phyloP scores from a whole-genome alignment of 2,329 filamentous ascomycete species.

The Penicillium sp. region DNA sequence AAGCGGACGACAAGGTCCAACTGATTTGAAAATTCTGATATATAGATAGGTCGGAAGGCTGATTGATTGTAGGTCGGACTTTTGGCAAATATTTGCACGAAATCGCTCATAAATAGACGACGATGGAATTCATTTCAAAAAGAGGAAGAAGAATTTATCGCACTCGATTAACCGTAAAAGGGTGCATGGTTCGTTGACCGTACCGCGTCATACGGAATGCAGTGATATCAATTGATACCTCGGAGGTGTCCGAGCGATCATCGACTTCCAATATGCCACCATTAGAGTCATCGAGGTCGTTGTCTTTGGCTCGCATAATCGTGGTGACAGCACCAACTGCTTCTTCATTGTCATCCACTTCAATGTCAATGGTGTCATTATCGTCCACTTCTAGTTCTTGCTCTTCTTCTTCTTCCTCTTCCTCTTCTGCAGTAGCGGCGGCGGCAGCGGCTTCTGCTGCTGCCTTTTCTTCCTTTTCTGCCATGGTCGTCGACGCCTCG shows the following conservation, averaged over 20 bases:
- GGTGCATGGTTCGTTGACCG: slow-evolving; percentile 11
- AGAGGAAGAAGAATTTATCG: not conserved
- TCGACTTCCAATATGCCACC: slow-evolving; percentile 28
- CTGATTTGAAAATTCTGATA: not conserved
- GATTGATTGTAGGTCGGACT: not conserved
- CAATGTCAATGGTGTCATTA: not conserved
- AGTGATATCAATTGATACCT: slow-evolving; percentile 32
- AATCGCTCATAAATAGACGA: not conserved
- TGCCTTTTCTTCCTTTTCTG: slow-evolving; percentile 6
- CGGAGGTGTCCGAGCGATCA: slow-evolving; percentile 29
- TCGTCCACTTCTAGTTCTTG: not conserved
- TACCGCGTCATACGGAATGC: slow-evolving; percentile 26
- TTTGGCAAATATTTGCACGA: not conserved
- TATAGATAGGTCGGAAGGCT: not conserved
- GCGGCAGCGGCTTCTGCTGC: not conserved
- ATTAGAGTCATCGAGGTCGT: slow-evolving; percentile 1
- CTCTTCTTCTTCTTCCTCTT: not conserved
- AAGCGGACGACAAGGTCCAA: not conserved
- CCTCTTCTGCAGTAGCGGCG: not conserved
- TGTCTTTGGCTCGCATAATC: not conserved
- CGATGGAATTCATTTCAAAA: not conserved
- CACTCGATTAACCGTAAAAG: not conserved
- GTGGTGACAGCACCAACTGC: not conserved
- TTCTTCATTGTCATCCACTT: not conserved
- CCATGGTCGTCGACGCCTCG: slow-evolving; percentile 12